phyloP scores from a whole-genome alignment of 2,329 filamentous ascomycete genomes.

The Fusarium drepaniforme region DNA sequence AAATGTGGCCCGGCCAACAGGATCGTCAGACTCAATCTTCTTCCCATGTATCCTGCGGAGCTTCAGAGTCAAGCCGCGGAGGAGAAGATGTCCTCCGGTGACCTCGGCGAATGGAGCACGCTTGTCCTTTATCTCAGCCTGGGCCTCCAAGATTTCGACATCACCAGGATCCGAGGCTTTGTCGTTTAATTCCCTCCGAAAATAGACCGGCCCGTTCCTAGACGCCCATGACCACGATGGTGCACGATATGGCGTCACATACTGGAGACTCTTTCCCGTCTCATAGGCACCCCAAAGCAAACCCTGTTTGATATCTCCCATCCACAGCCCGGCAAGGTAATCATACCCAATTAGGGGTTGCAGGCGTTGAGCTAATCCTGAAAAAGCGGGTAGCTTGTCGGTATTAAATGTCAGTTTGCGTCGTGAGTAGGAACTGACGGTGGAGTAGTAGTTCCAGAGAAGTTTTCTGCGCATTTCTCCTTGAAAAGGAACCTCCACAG shows the following conservation, averaged over 20 bases:
- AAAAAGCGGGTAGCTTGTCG: conserved; percentile 13
- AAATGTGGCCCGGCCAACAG: background rate
- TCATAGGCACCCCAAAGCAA: background rate
- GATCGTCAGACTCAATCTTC: background rate
- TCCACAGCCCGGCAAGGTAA: conserved; percentile 4
- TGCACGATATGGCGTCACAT: conserved; percentile 1
- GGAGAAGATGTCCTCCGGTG: background rate
- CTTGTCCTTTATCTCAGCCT: background rate
- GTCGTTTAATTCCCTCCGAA: background rate
- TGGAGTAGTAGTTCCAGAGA: background rate
- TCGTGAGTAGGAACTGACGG: background rate
- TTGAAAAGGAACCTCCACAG: background rate
- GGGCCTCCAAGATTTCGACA: background rate
- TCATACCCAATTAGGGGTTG: conserved; percentile 1
- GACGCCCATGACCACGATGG: conserved; percentile 13
- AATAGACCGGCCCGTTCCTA: background rate
- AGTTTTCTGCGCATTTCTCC: background rate
- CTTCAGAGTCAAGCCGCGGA: background rate
- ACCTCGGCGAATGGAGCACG: background rate
- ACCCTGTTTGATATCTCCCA: background rate
- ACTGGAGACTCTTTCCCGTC: background rate
- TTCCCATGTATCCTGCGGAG: background rate
- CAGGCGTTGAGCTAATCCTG: conserved; percentile 2
- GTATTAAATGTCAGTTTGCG: background rate
- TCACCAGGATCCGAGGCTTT: background rate